phyloP scores from a whole-genome alignment of 129 eudicot genomes.

The Erigeron canadensis region DNA sequence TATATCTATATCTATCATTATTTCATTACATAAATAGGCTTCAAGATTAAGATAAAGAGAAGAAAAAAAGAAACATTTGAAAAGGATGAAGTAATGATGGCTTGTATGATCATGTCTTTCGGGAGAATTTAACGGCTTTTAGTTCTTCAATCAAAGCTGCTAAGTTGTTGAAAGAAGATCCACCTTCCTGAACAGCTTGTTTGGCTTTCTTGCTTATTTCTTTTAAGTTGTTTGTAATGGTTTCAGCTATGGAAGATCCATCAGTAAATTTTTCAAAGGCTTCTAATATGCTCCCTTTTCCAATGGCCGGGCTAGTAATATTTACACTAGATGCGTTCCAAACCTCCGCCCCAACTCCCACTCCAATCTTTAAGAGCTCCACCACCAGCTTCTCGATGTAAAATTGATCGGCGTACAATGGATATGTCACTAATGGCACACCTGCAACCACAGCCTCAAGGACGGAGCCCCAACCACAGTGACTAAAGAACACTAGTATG shows the following conservation, averaged over 20 bases:
- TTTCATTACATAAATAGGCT: too few species aligned
- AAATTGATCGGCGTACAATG: constrained; percentile 42
- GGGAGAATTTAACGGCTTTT: constrained; percentile 1
- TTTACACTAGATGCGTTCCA: constrained; percentile 17
- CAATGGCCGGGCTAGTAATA: constrained; percentile 15
- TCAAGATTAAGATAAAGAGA: too few species aligned
- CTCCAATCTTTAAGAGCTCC: constrained; percentile 38
- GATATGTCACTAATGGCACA: constrained; percentile 51
- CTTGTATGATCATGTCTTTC: too few species aligned
- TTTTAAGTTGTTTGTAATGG: constrained; percentile 15
- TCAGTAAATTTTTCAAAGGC: constrained; percentile 21
- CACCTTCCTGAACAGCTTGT: constrained; percentile 34
- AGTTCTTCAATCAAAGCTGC: constrained; percentile 30
- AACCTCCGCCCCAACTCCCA: constrained; percentile 32
- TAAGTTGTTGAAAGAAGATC: constrained; percentile 34
- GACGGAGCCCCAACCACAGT: constrained; percentile 59
- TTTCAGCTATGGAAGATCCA: background rate
- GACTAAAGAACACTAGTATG: constrained; percentile 41
- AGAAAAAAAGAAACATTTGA: too few species aligned
- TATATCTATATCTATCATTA: too few species aligned
- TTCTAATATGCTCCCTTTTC: constrained; percentile 3
- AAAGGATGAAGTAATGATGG: too few species aligned
- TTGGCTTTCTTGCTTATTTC: constrained; percentile 16
- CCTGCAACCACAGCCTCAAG: constrained; percentile 44
- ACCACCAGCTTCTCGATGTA: constrained; percentile 46